These are phyloP conservation scores for Penicillium coprophilum DNA, from an alignment of 495 filamentous ascomycete genomes.

Conservation along the genomic window DNA sequence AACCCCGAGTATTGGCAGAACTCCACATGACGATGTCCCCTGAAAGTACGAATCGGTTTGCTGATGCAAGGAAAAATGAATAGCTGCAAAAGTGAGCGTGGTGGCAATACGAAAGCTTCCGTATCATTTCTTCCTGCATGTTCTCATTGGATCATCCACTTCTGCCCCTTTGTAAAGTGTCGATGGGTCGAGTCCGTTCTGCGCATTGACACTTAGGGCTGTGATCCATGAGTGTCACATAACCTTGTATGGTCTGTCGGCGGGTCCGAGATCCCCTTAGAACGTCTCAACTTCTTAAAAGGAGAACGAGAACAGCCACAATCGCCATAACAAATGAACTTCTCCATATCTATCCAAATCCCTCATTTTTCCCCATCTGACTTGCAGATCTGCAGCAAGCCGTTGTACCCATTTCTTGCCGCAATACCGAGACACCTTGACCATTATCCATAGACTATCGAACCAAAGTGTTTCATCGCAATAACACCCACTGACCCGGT, in stretches of 20 bases:
- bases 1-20: conserved; percentile 9
- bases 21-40: conserved; percentile 17
- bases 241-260: conserved; percentile 13
- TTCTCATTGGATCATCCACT: conserved; percentile 20
- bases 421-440: no score
- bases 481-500: no score
- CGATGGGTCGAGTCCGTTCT: conserved; percentile 12
- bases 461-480: no score
- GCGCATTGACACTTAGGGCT: conserved; percentile 26
- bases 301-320: conserved; percentile 5
- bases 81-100: conserved; percentile 20
- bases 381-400: conserved; percentile 1
- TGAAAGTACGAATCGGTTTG: conserved; percentile 8
- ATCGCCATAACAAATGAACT: background rate
- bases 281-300: conserved; percentile 12
- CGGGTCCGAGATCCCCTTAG: conserved; percentile 15
- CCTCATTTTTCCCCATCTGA: background rate
- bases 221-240: conserved; percentile 5
- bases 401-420: conserved; percentile 2
- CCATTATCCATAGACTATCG: no score
- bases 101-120: conserved; percentile 28
- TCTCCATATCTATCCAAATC: background rate
- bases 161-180: conserved; percentile 1
- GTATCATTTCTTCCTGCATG: conserved; percentile 15
- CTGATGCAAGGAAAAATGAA: conserved; percentile 32